phyloP scores from a whole-genome alignment of 2,329 filamentous ascomycete species.

The Trematosphaeria pertusa region DNA sequence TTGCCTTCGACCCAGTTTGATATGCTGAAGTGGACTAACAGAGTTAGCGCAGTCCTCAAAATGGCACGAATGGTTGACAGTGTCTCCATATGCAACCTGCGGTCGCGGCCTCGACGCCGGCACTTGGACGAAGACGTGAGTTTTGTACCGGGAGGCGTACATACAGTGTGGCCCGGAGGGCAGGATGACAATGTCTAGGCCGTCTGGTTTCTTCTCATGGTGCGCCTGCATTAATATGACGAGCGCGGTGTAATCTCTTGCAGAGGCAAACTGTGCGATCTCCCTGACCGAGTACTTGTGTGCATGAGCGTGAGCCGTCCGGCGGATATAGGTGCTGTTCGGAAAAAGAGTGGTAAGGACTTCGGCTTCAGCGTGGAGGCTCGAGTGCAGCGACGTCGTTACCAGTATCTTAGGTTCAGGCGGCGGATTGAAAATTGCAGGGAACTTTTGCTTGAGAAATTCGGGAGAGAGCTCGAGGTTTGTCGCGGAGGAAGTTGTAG shows the following conservation, averaged over 20 bases:
- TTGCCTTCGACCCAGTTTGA: slow-evolving; percentile 90
- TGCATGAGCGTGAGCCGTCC: slow-evolving; percentile 80
- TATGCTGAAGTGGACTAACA: slow-evolving; percentile 91
- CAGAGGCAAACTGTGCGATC: slow-evolving; percentile 83
- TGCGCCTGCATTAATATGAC: slow-evolving; percentile 84
- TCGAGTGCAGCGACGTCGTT: slow-evolving; percentile 89
- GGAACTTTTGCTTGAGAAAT: slow-evolving; percentile 66
- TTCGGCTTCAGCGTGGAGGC: slow-evolving; percentile 81
- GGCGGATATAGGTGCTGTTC: slow-evolving; percentile 79
- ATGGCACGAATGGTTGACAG: no score
- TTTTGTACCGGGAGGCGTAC: no score
- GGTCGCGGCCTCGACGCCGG: no score
- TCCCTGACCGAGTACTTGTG: slow-evolving; percentile 94
- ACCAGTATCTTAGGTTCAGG: slow-evolving; percentile 82
- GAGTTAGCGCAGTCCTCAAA: no score
- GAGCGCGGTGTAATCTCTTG: slow-evolving; percentile 82
- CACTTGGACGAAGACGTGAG: no score
- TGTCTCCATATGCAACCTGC: no score
- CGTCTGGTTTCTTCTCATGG: slow-evolving; percentile 76
- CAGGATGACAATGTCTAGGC: slow-evolving; percentile 83
- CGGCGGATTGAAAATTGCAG: slow-evolving; percentile 64
- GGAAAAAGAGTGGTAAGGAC: slow-evolving; percentile 84
- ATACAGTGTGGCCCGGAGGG: slow-evolving; percentile 86
- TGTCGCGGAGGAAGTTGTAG: slow-evolving; percentile 62
- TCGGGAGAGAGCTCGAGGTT: slow-evolving; percentile 68